Evolutionary conservation across 1,284 basidiomycete genomes (phyloP), one percentile per base, ranked within the genome.

Genomic region (Sphagnurus paluster): DNA sequence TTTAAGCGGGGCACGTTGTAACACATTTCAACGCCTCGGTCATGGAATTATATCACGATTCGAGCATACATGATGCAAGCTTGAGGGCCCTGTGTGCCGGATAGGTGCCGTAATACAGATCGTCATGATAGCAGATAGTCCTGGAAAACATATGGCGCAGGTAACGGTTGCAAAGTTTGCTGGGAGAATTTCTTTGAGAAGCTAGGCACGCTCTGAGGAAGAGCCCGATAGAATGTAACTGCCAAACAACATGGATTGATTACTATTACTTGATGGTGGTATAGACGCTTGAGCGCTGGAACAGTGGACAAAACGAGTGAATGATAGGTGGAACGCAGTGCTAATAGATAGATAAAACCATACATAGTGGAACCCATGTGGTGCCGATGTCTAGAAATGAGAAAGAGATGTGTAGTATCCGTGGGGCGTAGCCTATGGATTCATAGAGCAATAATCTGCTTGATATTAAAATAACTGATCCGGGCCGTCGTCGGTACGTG

Each of bases 381-480:
- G 33, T 49, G 39, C 35, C 34, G 37, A 47, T 13, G 46, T 50
- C 39, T 44, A 50, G 32, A 38, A 26, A 39, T 17, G 44, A 42
- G 40, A 39, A 32, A 32, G 34, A 20, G 20, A 23, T 41, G 42
- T 42, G 28, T 46, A 40, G 28, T 33, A 33, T 33, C 36, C n/a
- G n/a, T n/a, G 21, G 21, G 32, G 35, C 26, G 26, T 37, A 25
- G 42, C 17, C 9, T 5, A 23, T 25, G 37, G 5, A 29, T 34
- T 47, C 37, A 39, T 44, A 50, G 30, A 46, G 39, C 39, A 50
- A 50, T 47, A 35, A 36, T 30, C 33, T 48, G 39, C 25, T n/a
- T 44, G 32, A 44, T 50, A 42, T 42, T 51, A 51, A 43, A 23
- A 52, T 52, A 46, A 44, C 46, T 39, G 42, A 55, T 46, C 41